These are phyloP conservation scores for Melampsora larici-populina DNA, from an alignment of 1,284 basidiomycete genomes.

Conservation along the genomic window DNA sequence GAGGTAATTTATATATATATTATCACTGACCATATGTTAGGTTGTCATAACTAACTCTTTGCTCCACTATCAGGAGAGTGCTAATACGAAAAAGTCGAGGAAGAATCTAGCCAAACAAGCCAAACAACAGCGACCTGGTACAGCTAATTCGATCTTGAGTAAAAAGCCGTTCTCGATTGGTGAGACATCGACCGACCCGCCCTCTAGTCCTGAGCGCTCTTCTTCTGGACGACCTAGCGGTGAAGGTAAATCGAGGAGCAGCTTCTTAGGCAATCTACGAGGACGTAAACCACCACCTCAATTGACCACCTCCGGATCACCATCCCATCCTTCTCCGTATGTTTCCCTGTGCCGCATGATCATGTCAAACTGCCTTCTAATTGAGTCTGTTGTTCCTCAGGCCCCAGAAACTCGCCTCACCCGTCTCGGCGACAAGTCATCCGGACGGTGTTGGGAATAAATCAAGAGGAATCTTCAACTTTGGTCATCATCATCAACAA, in stretches of 20 bases:
- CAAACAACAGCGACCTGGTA: not conserved
- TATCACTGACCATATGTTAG: too few relatives aligned
- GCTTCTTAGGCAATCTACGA: constrained; percentile 32
- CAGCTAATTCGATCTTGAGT: not conserved
- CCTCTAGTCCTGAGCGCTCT: constrained; percentile 9
- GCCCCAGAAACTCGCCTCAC: not conserved
- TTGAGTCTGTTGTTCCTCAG: not conserved
- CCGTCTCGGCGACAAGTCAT: not conserved
- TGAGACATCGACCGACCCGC: not conserved
- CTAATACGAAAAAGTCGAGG: not conserved
- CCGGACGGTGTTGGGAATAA: not conserved
- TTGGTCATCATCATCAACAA: constrained; percentile 47
- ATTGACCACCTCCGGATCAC: not conserved
- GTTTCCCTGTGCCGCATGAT: not conserved
- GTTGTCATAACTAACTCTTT: too few relatives aligned
- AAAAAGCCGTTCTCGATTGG: not conserved
- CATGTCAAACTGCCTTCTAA: not conserved
- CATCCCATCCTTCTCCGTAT: not conserved
- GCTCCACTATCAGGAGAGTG: not conserved
- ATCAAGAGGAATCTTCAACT: constrained; percentile 8
- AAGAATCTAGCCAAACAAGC: not conserved
- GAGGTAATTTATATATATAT: not conserved
- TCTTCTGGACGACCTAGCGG: not conserved
- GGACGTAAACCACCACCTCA: constrained; percentile 28
- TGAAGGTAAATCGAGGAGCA: constrained; percentile 16